Evolutionary conservation across 192 early-diverging fungal species (phyloP).

Genomic region (Ambispora gerdemannii): DNA sequence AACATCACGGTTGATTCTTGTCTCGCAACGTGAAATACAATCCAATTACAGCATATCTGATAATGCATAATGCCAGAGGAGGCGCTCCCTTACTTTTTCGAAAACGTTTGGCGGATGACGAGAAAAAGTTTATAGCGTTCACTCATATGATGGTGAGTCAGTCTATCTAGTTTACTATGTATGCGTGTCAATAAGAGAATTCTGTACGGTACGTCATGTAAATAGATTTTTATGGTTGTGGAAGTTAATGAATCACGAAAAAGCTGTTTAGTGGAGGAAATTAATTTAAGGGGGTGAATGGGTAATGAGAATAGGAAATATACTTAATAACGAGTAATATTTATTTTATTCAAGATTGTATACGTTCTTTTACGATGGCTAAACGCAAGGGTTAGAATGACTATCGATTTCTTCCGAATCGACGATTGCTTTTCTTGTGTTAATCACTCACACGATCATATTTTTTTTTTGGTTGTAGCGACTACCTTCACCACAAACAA

Average conservation of each 20-base stretch:
- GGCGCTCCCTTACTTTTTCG: constrained; percentile 25
- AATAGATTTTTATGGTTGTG: not conserved
- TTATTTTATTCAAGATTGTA: constrained; percentile 20
- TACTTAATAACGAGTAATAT: not conserved
- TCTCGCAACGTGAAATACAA: not conserved
- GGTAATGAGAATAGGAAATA: not conserved
- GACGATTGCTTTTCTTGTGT: not conserved
- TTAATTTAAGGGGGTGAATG: not conserved
- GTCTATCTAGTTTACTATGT: not conserved
- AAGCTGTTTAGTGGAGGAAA: not conserved
- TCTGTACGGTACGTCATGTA: not conserved
- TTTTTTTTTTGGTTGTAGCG: constrained; percentile 2
- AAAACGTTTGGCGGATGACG: constrained; percentile 13
- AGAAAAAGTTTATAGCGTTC: constrained; percentile 21
- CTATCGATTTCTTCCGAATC: not conserved
- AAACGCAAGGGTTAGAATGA: constrained; percentile 14
- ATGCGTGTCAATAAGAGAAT: not conserved
- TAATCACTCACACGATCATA: not conserved
- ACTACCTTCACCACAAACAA: constrained; percentile 13
- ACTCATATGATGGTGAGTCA: constrained; percentile 20
- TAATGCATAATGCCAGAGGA: constrained; percentile 5
- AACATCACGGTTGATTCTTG: not conserved
- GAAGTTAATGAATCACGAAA: not conserved
- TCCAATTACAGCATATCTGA: constrained; percentile 14
- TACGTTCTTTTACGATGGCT: constrained; percentile 22